Evolutionary conservation across 2,329 filamentous ascomycete species (phyloP).

Genomic region (Fonsecaea monophora): DNA sequence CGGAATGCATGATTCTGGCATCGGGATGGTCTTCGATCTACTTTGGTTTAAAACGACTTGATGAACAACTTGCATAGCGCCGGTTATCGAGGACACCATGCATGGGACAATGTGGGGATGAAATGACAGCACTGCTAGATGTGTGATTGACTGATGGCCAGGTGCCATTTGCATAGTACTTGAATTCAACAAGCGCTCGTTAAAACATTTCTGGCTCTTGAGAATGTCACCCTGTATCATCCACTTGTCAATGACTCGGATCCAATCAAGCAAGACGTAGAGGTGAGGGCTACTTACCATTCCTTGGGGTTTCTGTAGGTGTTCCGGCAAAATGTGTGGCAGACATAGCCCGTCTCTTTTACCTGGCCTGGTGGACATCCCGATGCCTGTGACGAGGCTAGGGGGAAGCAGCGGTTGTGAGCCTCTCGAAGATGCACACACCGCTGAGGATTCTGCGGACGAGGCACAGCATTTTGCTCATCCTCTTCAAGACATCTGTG

Average conservation of each 20-base stretch:
- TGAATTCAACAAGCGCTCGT: background rate
- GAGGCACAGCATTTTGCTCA: background rate
- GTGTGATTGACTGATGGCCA: slow-evolving; percentile 4
- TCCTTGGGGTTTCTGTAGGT: background rate
- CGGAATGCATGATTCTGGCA: background rate
- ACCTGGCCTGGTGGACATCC: background rate
- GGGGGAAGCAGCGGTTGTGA: background rate
- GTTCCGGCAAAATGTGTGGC: background rate
- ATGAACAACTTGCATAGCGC: slow-evolving; percentile 21
- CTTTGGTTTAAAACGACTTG: background rate
- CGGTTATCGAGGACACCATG: slow-evolving; percentile 2
- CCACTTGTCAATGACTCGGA: background rate
- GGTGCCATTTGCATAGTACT: slow-evolving; percentile 19
- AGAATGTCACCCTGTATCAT: background rate
- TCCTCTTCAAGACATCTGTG: background rate
- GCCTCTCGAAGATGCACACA: background rate
- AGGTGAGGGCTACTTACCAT: background rate
- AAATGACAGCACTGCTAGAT: background rate
- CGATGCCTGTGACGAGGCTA: background rate
- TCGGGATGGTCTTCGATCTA: background rate
- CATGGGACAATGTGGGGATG: background rate
- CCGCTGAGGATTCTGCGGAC: background rate
- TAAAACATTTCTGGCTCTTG: background rate
- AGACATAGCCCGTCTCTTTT: background rate
- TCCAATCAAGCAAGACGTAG: background rate